These are phyloP conservation scores for Xylaria sp. DNA, from an alignment of 2,329 filamentous ascomycete genomes.

Conservation along the genomic window DNA sequence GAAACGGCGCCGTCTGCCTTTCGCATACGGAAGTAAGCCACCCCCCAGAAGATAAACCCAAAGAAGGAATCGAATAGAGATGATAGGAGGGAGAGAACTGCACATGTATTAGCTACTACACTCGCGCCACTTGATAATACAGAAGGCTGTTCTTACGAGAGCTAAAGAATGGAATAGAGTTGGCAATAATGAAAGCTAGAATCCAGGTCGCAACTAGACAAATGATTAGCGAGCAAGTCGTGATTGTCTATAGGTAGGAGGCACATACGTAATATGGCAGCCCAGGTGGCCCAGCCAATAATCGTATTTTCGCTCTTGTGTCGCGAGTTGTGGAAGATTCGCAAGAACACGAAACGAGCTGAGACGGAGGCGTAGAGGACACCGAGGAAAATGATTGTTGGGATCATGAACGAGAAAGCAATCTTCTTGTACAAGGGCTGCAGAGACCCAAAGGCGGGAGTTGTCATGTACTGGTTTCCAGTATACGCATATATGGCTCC, in stretches of 20 bases:
- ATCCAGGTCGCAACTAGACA: slow-evolving; percentile 74
- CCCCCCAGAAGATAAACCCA: slow-evolving; percentile 95
- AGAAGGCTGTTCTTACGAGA: slow-evolving; percentile 62
- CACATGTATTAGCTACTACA: slow-evolving; percentile 20
- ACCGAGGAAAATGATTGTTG: slow-evolving; percentile 91
- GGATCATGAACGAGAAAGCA: slow-evolving; percentile 94
- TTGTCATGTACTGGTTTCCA: slow-evolving; percentile 87
- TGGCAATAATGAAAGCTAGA: slow-evolving; percentile 90
- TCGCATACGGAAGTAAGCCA: slow-evolving; percentile 83
- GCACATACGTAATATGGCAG: slow-evolving; percentile 71
- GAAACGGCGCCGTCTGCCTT: slow-evolving; percentile 68
- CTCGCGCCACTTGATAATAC: too few relatives aligned
- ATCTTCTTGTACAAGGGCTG: slow-evolving; percentile 85
- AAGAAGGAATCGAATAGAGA: slow-evolving; percentile 93
- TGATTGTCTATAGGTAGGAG: slow-evolving; percentile 25
- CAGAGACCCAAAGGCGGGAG: slow-evolving; percentile 88
- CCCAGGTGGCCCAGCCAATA: slow-evolving; percentile 83
- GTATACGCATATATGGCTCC: slow-evolving; percentile 86
- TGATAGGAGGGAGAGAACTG: slow-evolving; percentile 78
- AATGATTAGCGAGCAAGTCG: slow-evolving; percentile 14
- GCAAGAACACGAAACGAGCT: slow-evolving; percentile 91
- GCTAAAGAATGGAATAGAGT: slow-evolving; percentile 93
- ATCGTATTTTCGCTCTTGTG: slow-evolving; percentile 86
- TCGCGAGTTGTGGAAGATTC: slow-evolving; percentile 79
- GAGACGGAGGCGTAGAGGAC: slow-evolving; percentile 92